Base-by-base conservation (phyloP, 805 yeast genomes). In the Zygotorulaspora danielsina region DNA sequence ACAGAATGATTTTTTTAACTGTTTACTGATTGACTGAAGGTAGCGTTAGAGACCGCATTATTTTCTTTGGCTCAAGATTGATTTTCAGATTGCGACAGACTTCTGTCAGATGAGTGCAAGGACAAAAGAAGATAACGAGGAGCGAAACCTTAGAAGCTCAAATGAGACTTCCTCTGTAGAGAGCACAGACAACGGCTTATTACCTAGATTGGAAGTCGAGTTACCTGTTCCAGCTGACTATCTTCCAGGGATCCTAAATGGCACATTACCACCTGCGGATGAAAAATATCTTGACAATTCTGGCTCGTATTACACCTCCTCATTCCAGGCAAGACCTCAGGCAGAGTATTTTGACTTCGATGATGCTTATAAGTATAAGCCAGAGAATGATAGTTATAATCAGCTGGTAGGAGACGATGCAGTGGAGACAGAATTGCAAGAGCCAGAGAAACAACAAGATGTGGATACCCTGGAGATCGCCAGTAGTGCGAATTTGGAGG, bases 281-380 rank as follows among this genome's bases (percentile, higher is more conserved):
- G 44, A 36, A 25, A 39, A 34, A 22, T 41, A 39, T 15, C 44
- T 41, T 7, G 47, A 44, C 32, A 39, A 44, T 30, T 36, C 38
- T 5, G 39, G 24, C 7, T 53, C 47, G 17, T 44, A 51, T 30
- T 51, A 54, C 28, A 54, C 57, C 8, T 49, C 57, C 4, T 36
- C 50, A 5, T 44, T 53, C 21, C 41, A 45, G 19, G 46, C 49
- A 9, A 45, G 61, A n/a, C 46, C 51, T n/a, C 55, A 54, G 27
- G 57, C 54, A 8, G 59, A 55, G 32, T 44, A 46, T 32, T 55
- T 55, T 33, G 61, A 55, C 38, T 55, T 55, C 31, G 55, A 51
- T 40, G 44, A 45, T 8, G 36, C 43, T 21, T 39, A 44, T 21
- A 39, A 32, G 38, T 41, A 41, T 19, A 29, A 39, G 28, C 36